Percentiles rank a stretch among this genome's conserved stretches.
phyloP scores from a whole-genome alignment of 169 alveolate species.

The Blepharisma undulans region DNA sequence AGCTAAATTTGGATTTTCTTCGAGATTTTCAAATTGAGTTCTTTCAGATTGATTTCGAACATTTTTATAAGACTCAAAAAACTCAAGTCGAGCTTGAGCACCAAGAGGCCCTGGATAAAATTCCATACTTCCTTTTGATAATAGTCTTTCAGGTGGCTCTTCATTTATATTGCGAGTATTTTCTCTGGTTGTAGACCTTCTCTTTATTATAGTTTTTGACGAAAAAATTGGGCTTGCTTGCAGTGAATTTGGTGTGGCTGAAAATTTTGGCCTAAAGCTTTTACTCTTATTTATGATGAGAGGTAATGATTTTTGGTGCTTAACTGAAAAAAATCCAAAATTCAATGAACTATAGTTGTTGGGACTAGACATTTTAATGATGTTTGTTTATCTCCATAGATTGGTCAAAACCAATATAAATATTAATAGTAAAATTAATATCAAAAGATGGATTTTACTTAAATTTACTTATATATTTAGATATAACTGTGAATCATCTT shows the following conservation, averaged over 20 bases:
- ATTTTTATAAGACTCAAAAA: slow-evolving; percentile 1
- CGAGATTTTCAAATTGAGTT: neutral
- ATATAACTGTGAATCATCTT: too few relatives aligned
- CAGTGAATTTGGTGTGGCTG: neutral
- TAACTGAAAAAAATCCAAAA: neutral
- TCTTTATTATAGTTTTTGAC: neutral
- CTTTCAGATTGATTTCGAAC: neutral
- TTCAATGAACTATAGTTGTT: neutral
- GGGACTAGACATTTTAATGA: neutral
- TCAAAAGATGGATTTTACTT: too few relatives aligned
- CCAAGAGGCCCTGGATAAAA: slow-evolving; percentile 33
- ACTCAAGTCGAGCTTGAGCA: slow-evolving; percentile 4
- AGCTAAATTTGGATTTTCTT: slow-evolving; percentile 13
- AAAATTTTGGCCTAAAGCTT: neutral
- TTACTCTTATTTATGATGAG: neutral
- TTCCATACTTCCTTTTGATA: neutral
- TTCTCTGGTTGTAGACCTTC: neutral
- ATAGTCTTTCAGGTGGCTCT: neutral
- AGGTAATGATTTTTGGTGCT: neutral
- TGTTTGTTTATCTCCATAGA: neutral
- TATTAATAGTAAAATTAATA: too few relatives aligned
- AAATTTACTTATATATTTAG: neutral
- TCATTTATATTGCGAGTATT: neutral
- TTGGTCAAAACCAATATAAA: neutral
- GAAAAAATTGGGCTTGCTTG: neutral